Evolutionary conservation across 805 yeast genomes (phyloP), one percentile per base, ranked within the genome.

Genomic region (Barnettozyma californica): DNA sequence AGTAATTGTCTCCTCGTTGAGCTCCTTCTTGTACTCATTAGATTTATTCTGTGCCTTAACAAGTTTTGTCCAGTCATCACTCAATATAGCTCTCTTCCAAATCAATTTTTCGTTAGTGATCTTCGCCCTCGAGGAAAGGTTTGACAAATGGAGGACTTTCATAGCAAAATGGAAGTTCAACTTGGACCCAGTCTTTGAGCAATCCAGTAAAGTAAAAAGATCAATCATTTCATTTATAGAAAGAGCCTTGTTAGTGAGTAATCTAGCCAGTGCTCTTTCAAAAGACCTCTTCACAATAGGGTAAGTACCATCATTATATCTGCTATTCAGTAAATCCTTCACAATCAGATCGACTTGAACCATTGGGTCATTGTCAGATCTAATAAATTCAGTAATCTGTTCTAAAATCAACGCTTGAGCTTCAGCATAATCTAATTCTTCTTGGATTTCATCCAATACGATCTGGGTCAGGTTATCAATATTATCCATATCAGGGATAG

Each of bases 11-110:
- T 69, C 67, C 39, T 65, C 69, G 3, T 75, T 61, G 45, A 63
- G 67, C 20, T 64, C 61, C 56, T 69, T 70, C 34, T 68, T 62
- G 47, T 58, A 68, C 35, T 74, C 77, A 43, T 73, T 77, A 2
- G 74, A 63, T 44, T 71, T 66, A 43, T 62, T 65, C 47, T 70
- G 65, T 6, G 68, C 58, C 31, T 62, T 50, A 6, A 64, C 60
- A 13, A 78, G 62, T 18, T 63, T 58, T 7, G 60, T 51, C 84
- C 87, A 80, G 53, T 78, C 71, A 53, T 83, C 85, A 52, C 56
- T 63, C 42, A 68, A 65, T 20, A 86, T 64, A 41, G 84, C 69
- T 52, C 90, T 69, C 53, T 77, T 71, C 89, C 91, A 85, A 0
- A 83, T 64, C 9, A 71, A 53, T 9, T 66, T 63, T 40, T 66